Evolutionary conservation across 2,329 filamentous ascomycete species (phyloP), one percentile per base, ranked within the genome.

Genomic region (Madurella fahalii): DNA sequence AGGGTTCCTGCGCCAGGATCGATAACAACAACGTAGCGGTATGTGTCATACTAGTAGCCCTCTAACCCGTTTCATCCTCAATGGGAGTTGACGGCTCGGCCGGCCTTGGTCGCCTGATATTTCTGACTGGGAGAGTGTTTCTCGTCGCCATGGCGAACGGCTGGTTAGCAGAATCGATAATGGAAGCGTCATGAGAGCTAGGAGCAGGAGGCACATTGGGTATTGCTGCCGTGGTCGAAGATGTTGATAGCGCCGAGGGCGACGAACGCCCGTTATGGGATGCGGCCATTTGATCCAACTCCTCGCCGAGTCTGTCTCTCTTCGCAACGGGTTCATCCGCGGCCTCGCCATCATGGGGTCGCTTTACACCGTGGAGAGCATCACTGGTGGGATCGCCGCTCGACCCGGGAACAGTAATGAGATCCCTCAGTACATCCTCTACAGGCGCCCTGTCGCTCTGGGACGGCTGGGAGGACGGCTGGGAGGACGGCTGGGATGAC

Each of bases 271-370:
- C 44, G 13, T 16, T 44, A 12, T 40, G 31, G n/a, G 37, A 16
- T n/a, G 52, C 44, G 16, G 34, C 37, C 51, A 69, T 61, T 41
- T 62, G 51, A 9, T 67, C 63, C n/a, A 68, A 60, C 46, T 68
- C 64, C 40, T 60, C 61, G 7, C 59, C 58, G 49, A 71, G 54
- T 47, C 64, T 67, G 52, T 70, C 65, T 53, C 64, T 57, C 51
- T 65, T 58, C 11, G 65, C 59, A 2, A 56, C 46, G 5, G 56
- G 67, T 34, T 65, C 59, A 34, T 67, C 64, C 3, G 49, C 40
- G 16, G 63, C 46, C n/a, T 67, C 56, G 45, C 63, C 64, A 9
- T 57, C 60, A 8, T 52, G 40, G 20, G 62, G 43, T 52, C 61
- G 53, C 61, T 69, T 60, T 34, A 67, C 20, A 8, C 60, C 46